Conservation (phyloP, 371 early-diverging fungal species). For the Circinella minor region DNA sequence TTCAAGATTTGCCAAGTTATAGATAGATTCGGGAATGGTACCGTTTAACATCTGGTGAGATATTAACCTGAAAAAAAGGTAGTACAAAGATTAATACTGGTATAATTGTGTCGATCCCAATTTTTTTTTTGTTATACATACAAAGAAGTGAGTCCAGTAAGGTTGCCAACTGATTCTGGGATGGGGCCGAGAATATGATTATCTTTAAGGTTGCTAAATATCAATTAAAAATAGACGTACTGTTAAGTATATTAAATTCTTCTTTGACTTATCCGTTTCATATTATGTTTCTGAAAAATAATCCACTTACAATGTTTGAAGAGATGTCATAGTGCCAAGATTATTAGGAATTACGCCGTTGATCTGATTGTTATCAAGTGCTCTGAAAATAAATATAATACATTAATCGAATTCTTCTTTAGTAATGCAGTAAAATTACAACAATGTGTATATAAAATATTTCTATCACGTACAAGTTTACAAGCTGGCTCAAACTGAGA, state of each 20-base stretch:
- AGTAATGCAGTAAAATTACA: too few species aligned
- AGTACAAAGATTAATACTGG: slow-evolving; percentile 4
- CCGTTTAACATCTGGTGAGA: slow-evolving; percentile 47
- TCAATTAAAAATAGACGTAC: neutral
- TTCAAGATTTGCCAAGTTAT: slow-evolving; percentile 31
- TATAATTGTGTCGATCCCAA: slow-evolving; percentile 4
- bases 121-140: slow-evolving; percentile 18
- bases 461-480: slow-evolving; percentile 24
- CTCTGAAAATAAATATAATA: slow-evolving; percentile 2
- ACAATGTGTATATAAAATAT: too few species aligned
- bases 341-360: slow-evolving; percentile 32
- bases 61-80: slow-evolving; percentile 20
- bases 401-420: too few species aligned
- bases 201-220: slow-evolving; percentile 36
- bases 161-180: slow-evolving; percentile 38
- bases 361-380: slow-evolving; percentile 38
- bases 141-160: slow-evolving; percentile 40
- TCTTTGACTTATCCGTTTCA: neutral
- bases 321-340: slow-evolving; percentile 26
- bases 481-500: slow-evolving; percentile 20
- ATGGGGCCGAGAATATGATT: slow-evolving; percentile 43
- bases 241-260: neutral
- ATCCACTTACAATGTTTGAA: slow-evolving; percentile 34
- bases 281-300: neutral
- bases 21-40: slow-evolving; percentile 41